Conservation (phyloP, 306 rosid species). For the Cyamopsis tetragonoloba region DNA sequence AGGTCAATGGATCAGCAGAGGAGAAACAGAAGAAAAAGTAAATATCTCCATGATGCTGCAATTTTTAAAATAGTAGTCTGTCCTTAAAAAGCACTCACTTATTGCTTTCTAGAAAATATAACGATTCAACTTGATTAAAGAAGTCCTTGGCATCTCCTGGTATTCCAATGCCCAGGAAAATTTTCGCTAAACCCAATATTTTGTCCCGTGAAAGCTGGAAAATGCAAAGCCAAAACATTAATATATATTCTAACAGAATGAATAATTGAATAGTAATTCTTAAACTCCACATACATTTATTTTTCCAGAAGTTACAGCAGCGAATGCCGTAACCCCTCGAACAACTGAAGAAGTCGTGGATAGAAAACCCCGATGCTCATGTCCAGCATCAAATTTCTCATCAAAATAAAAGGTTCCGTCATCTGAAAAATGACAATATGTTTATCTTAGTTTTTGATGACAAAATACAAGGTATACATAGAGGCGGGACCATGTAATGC, state of each 20-base stretch:
- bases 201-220: slow-evolving; percentile 72
- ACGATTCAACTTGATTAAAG: slow-evolving; percentile 80
- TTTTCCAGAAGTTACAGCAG: slow-evolving; percentile 63
- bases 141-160: slow-evolving; percentile 92
- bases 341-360: slow-evolving; percentile 89
- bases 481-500: neutral
- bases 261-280: neutral
- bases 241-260: slow-evolving; percentile 6
- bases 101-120: slow-evolving; percentile 75
- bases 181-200: slow-evolving; percentile 87
- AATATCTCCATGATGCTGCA: neutral
- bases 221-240: slow-evolving; percentile 37
- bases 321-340: slow-evolving; percentile 73
- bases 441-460: slow-evolving; percentile 9
- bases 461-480: neutral
- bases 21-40: slow-evolving; percentile 9
- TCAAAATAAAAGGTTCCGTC: slow-evolving; percentile 88
- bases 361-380: slow-evolving; percentile 68
- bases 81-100: slow-evolving; percentile 46
- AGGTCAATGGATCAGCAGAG: neutral
- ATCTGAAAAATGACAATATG: slow-evolving; percentile 45
- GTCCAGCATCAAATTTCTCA: slow-evolving; percentile 71
- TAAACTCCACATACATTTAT: slow-evolving; percentile 56
- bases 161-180: slow-evolving; percentile 88
- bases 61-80: neutral